phyloP scores from a whole-genome alignment of 306 rosid genomes.

The Acacia melanoxylon region DNA sequence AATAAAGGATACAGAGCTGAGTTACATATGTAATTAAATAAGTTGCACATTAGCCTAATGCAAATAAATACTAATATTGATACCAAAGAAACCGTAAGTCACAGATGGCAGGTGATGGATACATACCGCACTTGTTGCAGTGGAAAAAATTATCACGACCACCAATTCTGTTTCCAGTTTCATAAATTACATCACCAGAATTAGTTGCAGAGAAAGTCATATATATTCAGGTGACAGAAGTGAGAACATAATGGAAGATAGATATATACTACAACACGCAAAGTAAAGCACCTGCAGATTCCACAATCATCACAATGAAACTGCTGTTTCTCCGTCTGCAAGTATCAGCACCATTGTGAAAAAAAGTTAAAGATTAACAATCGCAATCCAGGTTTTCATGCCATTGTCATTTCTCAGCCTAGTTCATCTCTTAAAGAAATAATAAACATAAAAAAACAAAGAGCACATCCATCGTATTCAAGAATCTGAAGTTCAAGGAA shows the following conservation, averaged over 20 bases:
- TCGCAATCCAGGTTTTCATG: slow-evolving; percentile 10
- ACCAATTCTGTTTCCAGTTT: slow-evolving; percentile 65
- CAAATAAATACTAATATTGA: neutral
- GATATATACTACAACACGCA: slow-evolving; percentile 15
- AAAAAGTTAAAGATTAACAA: slow-evolving; percentile 15
- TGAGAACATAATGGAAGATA: neutral
- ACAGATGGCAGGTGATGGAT: slow-evolving; percentile 17
- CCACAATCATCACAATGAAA: slow-evolving; percentile 98
- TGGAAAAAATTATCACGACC: slow-evolving; percentile 84
- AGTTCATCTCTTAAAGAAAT: slow-evolving; percentile 17
- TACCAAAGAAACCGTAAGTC: neutral
- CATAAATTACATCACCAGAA: slow-evolving; percentile 31
- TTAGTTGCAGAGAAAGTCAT: slow-evolving; percentile 22
- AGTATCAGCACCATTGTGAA: slow-evolving; percentile 19
- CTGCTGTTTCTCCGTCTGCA: slow-evolving; percentile 70
- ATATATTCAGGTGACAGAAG: slow-evolving; percentile 19
- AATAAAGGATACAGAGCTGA: neutral
- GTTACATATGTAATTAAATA: slow-evolving; percentile 9
- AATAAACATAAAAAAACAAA: neutral
- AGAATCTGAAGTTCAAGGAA: slow-evolving; percentile 4
- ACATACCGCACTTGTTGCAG: slow-evolving; percentile 93
- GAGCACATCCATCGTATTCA: slow-evolving; percentile 19
- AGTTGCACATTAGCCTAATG: neutral
- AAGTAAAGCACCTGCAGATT: slow-evolving; percentile 74
- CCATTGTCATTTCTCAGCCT: slow-evolving; percentile 18